Conservation (phyloP, 2,329 filamentous ascomycete genomes). For the Colletotrichum caudatum region DNA sequence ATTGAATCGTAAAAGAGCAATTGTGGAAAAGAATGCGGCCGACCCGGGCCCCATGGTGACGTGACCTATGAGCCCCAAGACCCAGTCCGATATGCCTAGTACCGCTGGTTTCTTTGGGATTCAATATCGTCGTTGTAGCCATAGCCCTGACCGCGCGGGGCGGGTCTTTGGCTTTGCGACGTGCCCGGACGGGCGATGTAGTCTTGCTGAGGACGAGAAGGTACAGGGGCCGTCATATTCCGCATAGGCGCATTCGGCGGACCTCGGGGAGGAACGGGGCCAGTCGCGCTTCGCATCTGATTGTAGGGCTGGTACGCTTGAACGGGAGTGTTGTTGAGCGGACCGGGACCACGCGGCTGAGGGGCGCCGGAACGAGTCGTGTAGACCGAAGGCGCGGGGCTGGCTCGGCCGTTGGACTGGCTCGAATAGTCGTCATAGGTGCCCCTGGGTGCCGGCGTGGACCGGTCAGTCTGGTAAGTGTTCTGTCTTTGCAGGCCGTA, state of each 20-base stretch:
- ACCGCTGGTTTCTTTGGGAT: conserved; percentile 49
- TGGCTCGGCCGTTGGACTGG: conserved; percentile 49
- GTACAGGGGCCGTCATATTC: conserved; percentile 60
- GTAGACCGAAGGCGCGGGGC: conserved; percentile 50
- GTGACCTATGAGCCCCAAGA: conserved; percentile 13
- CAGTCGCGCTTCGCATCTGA: conserved; percentile 56
- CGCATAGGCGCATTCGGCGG: conserved; percentile 55
- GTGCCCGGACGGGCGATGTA: conserved; percentile 48
- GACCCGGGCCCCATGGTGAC: background rate
- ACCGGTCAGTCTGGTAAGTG: conserved; percentile 25
- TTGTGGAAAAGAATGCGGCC: conserved; percentile 36
- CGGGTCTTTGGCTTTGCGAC: conserved; percentile 43
- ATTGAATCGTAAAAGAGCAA: conserved; percentile 34
- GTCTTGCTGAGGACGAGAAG: conserved; percentile 46
- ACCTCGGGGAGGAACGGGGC: conserved; percentile 50
- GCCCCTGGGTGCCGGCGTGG: conserved; percentile 24
- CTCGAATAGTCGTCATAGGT: conserved; percentile 42
- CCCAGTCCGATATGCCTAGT: conserved; percentile 43
- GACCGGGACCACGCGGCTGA: conserved; percentile 42
- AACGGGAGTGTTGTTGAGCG: conserved; percentile 40
- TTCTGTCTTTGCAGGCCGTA: conserved; percentile 44
- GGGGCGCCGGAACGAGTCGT: conserved; percentile 45
- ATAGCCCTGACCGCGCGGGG: conserved; percentile 47
- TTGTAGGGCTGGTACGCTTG: conserved; percentile 45
- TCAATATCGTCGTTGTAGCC: conserved; percentile 53